Evolutionary conservation across 306 rosid genomes (phyloP).

Genomic region (Dryas octopetala): DNA sequence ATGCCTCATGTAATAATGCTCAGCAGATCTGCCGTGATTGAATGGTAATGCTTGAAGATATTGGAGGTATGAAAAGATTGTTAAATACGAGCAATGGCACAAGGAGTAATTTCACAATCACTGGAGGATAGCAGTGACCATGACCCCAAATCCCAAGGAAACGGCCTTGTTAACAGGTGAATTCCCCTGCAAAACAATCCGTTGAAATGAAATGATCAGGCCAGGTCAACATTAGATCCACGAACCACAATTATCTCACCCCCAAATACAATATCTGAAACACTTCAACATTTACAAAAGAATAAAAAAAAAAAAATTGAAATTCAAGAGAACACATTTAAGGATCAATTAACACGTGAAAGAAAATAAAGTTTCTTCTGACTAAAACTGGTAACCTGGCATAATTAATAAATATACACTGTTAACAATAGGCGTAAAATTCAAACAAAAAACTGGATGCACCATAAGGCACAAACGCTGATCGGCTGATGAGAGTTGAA

Average conservation of each 20-base stretch:
- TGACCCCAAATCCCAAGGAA: background rate
- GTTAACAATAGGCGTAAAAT: background rate
- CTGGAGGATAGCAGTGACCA: background rate
- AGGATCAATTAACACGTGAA: background rate
- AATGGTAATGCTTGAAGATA: background rate
- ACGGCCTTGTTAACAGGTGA: background rate
- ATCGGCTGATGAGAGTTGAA: background rate
- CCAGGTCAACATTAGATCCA: background rate
- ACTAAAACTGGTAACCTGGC: background rate
- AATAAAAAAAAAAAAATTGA: background rate
- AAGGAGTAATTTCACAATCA: background rate
- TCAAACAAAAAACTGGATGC: background rate
- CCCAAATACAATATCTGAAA: background rate
- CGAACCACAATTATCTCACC: background rate
- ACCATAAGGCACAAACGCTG: background rate
- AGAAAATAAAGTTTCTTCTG: background rate
- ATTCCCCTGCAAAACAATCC: conserved; percentile 13
- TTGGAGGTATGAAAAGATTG: background rate
- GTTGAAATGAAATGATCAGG: conserved; percentile 2
- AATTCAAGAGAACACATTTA: background rate
- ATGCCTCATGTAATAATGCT: conserved; percentile 8
- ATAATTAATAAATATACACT: background rate
- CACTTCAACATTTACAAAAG: background rate
- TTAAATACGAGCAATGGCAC: background rate
- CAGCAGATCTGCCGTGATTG: background rate